Conservation (phyloP, 495 filamentous ascomycete species). For the Lepraria neglecta region DNA sequence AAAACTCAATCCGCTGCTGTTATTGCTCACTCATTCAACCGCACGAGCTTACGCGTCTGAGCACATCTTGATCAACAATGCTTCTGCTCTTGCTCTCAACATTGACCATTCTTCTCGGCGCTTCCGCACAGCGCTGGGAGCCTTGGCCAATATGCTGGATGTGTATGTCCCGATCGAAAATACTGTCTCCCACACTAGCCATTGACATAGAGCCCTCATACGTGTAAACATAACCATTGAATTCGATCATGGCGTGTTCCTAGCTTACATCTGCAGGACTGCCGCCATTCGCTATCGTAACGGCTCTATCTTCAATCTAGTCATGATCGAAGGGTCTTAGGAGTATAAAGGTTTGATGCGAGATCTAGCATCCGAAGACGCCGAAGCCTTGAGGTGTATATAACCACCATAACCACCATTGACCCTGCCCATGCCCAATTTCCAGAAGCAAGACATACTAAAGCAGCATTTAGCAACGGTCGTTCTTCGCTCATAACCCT, state of each 20-base stretch:
- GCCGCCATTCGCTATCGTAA: background rate
- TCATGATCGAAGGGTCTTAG: background rate
- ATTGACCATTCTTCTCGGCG: background rate
- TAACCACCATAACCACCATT: background rate
- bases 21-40: background rate
- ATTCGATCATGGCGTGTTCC: too few relatives aligned
- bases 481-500: too few relatives aligned
- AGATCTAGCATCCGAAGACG: background rate
- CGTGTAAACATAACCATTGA: background rate
- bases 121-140: background rate
- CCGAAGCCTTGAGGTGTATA: background rate
- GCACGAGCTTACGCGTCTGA: background rate
- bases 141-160: background rate
- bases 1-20: constrained; percentile 1
- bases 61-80: too few relatives aligned
- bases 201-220: background rate
- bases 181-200: background rate
- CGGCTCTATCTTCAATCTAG: background rate
- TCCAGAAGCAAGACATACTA: background rate
- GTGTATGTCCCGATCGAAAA: background rate
- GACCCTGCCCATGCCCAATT: background rate
- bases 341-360: background rate
- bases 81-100: background rate
- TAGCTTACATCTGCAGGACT: background rate
- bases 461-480: too few relatives aligned